Evolutionary conservation across 805 yeast genomes (phyloP).

Genomic region (Saccharomycopsis oosterbeekiorum): DNA sequence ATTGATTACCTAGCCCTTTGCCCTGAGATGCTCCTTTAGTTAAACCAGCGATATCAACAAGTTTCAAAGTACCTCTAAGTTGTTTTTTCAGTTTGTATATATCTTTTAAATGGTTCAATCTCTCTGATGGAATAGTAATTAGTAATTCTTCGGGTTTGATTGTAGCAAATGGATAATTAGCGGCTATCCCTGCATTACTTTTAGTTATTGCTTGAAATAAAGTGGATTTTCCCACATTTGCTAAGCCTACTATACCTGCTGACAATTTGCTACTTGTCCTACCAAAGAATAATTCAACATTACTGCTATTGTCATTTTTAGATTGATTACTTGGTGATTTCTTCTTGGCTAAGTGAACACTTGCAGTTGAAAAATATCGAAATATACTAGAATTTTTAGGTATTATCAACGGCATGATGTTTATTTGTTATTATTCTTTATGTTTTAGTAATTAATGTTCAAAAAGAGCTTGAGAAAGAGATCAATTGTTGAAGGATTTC

Average conservation of each 20-base stretch:
- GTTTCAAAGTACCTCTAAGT: slow-evolving; percentile 58
- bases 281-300: slow-evolving; percentile 11
- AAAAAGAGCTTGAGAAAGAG: too few relatives aligned
- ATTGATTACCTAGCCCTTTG: slow-evolving; percentile 76
- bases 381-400: neutral
- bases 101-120: slow-evolving; percentile 44
- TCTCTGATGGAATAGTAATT: slow-evolving; percentile 58
- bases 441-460: too few relatives aligned
- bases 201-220: slow-evolving; percentile 95
- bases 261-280: slow-evolving; percentile 16
- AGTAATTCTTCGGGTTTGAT: slow-evolving; percentile 94
- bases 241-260: slow-evolving; percentile 72
- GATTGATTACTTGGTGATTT: neutral
- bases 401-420: neutral
- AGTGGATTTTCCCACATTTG: slow-evolving; percentile 86
- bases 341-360: neutral
- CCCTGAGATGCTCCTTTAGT: slow-evolving; percentile 78
- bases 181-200: slow-evolving; percentile 90
- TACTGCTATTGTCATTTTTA: neutral
- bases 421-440: neutral
- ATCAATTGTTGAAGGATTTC: too few relatives aligned
- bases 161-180: slow-evolving; percentile 96
- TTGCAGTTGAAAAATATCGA: neutral
- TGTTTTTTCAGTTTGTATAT: slow-evolving; percentile 53
- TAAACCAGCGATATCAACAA: slow-evolving; percentile 75